Evolutionary conservation across 345 rosid genomes (phyloP), one percentile per base, ranked within the genome.

Genomic region (Bruguiera parviflora): DNA sequence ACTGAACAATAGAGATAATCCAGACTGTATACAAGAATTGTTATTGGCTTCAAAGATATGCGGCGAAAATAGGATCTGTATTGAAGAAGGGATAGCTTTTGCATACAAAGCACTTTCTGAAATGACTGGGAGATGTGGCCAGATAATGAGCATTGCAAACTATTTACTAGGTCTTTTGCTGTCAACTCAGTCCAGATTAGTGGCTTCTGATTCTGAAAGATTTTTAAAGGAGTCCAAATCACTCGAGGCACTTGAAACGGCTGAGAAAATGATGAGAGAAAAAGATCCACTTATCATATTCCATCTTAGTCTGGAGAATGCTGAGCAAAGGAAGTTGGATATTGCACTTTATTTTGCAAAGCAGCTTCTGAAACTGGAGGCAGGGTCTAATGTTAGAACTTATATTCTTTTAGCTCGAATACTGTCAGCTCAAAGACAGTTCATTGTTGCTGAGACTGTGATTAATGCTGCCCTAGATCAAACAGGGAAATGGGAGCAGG

Each of bases 301-400:
- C 80, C 80, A 83, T 75, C 91, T 91, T 43, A 79, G 92, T 43
- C 66, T 89, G 37, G 93, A 86, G 81, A 72, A 77, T 81, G 96
- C 96, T 39, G 93, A 87, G 79, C 96, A 89, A 84, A 86, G 97
- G 78, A 91, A 86, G 78, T 75, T 91, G 71, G 91, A 87, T 73
- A 74, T 71, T 0, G 96, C 97, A 2, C 85, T 84, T 67, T 58
- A 58, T 39, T 84, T 82, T 27, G 88, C 90, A 46, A 87, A 82
- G 71, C 64, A 39, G 22, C 43, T 82, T 72, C 74, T 89, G 72
- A 84, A 80, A 60, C 81, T 87, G 57, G 96, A 85, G 73, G 88
- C 81, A 18, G 96, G 89, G 53, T 85, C 85, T 9, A 83, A 68
- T 67, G 61, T 85, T 60, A 87, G 77, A 76, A 94, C 91, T 72